phyloP scores from a whole-genome alignment of 2,329 filamentous ascomycete genomes.

The Monosporascus ibericus region DNA sequence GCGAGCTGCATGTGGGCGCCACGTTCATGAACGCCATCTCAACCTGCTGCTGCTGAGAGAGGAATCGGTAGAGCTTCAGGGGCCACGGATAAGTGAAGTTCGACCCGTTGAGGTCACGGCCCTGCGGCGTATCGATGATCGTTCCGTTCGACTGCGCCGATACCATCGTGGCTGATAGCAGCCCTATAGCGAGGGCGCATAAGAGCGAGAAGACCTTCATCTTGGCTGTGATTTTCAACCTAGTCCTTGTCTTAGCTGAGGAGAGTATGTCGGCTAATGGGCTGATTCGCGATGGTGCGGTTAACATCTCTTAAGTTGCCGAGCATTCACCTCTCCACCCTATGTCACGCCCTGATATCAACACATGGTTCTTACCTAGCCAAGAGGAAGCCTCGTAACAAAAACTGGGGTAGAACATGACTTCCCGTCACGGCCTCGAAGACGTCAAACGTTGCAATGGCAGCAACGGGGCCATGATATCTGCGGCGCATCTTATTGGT shows the following conservation, averaged over 20 bases:
- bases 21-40: constrained; percentile 54
- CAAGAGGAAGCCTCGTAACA: too few relatives aligned
- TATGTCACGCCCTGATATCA: too few relatives aligned
- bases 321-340: too few relatives aligned
- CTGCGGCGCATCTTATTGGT: neutral
- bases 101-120: constrained; percentile 39
- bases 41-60: constrained; percentile 39
- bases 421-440: neutral
- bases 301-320: too few relatives aligned
- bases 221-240: neutral
- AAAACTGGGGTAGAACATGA: too few relatives aligned
- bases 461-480: neutral
- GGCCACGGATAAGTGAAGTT: constrained; percentile 49
- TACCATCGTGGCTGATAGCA: constrained; percentile 6
- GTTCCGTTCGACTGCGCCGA: constrained; percentile 10
- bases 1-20: constrained; percentile 20
- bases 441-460: neutral
- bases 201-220: constrained; percentile 14
- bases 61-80: constrained; percentile 40
- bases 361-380: too few relatives aligned
- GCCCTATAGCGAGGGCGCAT: constrained; percentile 7
- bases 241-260: too few relatives aligned
- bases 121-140: constrained; percentile 31
- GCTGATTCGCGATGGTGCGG: too few relatives aligned
- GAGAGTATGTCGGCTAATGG: too few relatives aligned